A percentile compares a stretch with the other conserved stretches of the same genome.
Evolutionary conservation across 2,329 filamentous ascomycete species (phyloP).

Genomic region (Fusarium pilosicola): DNA sequence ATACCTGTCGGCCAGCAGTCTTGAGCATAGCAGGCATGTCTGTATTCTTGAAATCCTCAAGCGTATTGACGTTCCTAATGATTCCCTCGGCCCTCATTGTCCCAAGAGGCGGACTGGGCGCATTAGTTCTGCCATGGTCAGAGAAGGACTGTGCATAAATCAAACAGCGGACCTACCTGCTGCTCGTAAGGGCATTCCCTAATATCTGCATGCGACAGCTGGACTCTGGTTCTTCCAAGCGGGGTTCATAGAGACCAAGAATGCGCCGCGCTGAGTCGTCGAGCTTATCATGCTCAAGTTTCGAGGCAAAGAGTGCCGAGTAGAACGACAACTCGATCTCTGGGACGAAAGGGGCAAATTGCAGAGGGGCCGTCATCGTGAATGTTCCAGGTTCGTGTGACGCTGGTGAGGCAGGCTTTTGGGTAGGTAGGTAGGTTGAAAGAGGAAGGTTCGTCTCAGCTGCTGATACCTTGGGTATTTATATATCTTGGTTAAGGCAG

Average conservation of each 20-base stretch:
- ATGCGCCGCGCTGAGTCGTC: conserved; percentile 91
- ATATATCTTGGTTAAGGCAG: neutral
- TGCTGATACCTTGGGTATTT: neutral
- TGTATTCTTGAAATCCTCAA: conserved; percentile 88
- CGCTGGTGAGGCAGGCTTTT: neutral
- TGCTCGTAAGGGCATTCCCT: conserved; percentile 83
- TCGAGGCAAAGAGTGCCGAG: conserved; percentile 87
- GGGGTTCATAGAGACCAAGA: conserved; percentile 89
- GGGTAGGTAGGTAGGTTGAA: neutral
- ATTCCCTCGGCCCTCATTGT: conserved; percentile 88
- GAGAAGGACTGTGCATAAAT: conserved; percentile 30
- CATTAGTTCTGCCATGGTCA: conserved; percentile 44
- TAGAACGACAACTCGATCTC: conserved; percentile 98
- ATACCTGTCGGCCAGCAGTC: conserved; percentile 80
- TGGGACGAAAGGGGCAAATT: conserved; percentile 90
- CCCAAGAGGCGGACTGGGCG: conserved; percentile 70
- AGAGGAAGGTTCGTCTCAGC: neutral
- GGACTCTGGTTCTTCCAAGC: conserved; percentile 75
- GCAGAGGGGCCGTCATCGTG: conserved; percentile 64
- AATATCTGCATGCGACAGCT: conserved; percentile 92
- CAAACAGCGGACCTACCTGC: conserved; percentile 70
- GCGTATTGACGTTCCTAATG: conserved; percentile 95
- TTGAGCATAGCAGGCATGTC: conserved; percentile 84
- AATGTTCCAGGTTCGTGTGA: neutral
- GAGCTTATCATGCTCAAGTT: conserved; percentile 97